Evolutionary conservation across 1,284 basidiomycete species (phyloP).

Genomic region (Flammula alnicola): DNA sequence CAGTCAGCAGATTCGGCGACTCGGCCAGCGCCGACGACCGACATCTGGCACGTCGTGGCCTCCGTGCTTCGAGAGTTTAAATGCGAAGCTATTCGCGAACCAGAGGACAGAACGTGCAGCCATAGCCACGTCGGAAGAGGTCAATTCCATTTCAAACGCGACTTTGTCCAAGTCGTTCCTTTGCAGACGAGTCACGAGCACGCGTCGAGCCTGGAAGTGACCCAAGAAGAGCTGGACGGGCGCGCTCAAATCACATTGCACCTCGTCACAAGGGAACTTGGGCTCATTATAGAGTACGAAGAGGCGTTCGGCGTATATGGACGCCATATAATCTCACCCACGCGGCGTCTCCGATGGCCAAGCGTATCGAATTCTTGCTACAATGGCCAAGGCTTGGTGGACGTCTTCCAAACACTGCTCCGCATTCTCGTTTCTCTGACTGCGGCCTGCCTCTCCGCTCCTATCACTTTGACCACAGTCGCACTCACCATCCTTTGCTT

Average conservation of each 20-base stretch:
- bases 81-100: slow-evolving; percentile 35
- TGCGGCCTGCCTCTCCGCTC: slow-evolving; percentile 35
- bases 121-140: slow-evolving; percentile 11
- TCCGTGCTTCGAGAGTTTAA: slow-evolving; percentile 38
- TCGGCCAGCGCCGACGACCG: slow-evolving; percentile 17
- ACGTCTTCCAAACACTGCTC: slow-evolving; percentile 9
- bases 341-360: slow-evolving; percentile 17
- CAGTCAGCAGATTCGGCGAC: slow-evolving; percentile 6
- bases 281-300: slow-evolving; percentile 33
- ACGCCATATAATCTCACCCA: slow-evolving; percentile 10
- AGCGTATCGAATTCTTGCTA: slow-evolving; percentile 8
- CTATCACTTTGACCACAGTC: slow-evolving; percentile 40
- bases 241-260: slow-evolving; percentile 26
- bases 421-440: slow-evolving; percentile 22
- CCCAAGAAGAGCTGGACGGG: slow-evolving; percentile 15
- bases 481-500: slow-evolving; percentile 43
- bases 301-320: slow-evolving; percentile 26
- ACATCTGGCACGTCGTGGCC: slow-evolving; percentile 43
- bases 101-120: slow-evolving; percentile 10
- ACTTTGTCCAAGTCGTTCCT: slow-evolving; percentile 18
- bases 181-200: slow-evolving; percentile 1
- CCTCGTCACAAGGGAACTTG: slow-evolving; percentile 37
- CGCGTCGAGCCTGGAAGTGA: slow-evolving; percentile 4
- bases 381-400: slow-evolving; percentile 15
- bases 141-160: slow-evolving; percentile 16